Evolutionary conservation across 23 red algal species (phyloP), one percentile per base, ranked within the genome.

Genomic region (Chondrus crispus): DNA sequence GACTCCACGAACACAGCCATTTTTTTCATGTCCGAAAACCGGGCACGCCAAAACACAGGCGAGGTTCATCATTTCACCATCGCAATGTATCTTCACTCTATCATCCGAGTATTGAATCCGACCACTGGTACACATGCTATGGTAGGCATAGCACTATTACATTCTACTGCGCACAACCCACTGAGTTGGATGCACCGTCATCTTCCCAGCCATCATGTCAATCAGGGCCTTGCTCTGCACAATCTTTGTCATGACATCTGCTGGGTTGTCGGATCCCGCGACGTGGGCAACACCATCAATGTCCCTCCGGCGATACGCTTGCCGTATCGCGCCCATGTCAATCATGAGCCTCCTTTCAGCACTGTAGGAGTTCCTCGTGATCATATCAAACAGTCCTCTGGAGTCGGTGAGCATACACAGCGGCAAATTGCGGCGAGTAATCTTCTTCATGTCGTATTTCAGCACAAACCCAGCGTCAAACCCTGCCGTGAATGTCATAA

Each of bases 241-340:
- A n/a, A n/a, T n/a, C n/a, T 69, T 86, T 2, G 58, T 86, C 6
- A 70, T 20, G 16, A 32, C 58, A 35, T 86, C 82, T 5, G 54
- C 57, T 3, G 44, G 57, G 22, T 86, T 86, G 58, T 43, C n/a
- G 2, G 42, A 20, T 2, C n/a, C 20, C 7, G 19, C 0, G 57
- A 86, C 51, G 6, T 46, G 35, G 57, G 42, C 82, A 28, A 86
- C 38, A 22, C 68, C 41, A 14, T 51, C 64, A 26, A 86, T 86
- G 4, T 70, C 82, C 38, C 68, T 3, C 20, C 20, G 18, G 18
- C 39, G 22, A 13, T 86, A 86, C 4, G 82, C 57, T 24, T 86
- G 54, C 5, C 82, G 57, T 20, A 4, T 16, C 45, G 76, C 76
- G 18, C 10, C 18, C 5, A 81, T 1, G 30, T 81, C 76, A 48